Evolutionary conservation across 371 early-diverging fungal genomes (phyloP), one percentile per base, ranked within the genome.

Genomic region (Batkoa obscura): DNA sequence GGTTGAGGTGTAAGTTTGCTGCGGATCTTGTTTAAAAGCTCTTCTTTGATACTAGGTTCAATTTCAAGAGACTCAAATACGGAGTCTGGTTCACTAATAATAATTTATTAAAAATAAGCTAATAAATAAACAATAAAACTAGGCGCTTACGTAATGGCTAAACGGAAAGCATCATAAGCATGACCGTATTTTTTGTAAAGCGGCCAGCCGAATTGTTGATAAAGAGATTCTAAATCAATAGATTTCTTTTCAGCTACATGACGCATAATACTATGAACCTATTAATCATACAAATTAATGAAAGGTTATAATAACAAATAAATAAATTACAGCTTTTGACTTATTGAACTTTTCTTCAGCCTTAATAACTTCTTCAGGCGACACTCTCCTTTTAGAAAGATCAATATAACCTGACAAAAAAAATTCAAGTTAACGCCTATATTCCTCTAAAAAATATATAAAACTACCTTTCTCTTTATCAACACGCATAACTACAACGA

Each of bases 101-200:
- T 35, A 43, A 35, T 30, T 34, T 43, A 34, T 35, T 0, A 9
- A 46, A 5, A 34, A 9, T 3, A 13, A 49, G 8, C 6, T 35
- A n/a, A 35, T 43, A 57, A 30, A 50, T 23, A 23, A 23, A 23
- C 42, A 54, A 67, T 23, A 23, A 23, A 23, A 23, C 23, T 23
- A 23, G 23, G 23, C 23, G 23, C 74, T 67, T 78, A 89, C 88
- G 74, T 76, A 61, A 92, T 79, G 35, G 94, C 94, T 50, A 86
- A 63, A 75, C 95, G 94, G 76, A 98, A 98, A 2, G 90, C 91
- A 70, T 95, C 90, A 60, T 84, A 93, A 30, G 98, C 96, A 66
- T 96, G 98, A 12, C 98, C 98, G 70, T 88, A 97, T 75, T 95
- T 89, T 68, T 76, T 81, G 69, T 95, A 96, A 58, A 97, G 77